Evolutionary conservation across 2,329 filamentous ascomycete species (phyloP).

Genomic region (Pseudogymnoascus sp.): DNA sequence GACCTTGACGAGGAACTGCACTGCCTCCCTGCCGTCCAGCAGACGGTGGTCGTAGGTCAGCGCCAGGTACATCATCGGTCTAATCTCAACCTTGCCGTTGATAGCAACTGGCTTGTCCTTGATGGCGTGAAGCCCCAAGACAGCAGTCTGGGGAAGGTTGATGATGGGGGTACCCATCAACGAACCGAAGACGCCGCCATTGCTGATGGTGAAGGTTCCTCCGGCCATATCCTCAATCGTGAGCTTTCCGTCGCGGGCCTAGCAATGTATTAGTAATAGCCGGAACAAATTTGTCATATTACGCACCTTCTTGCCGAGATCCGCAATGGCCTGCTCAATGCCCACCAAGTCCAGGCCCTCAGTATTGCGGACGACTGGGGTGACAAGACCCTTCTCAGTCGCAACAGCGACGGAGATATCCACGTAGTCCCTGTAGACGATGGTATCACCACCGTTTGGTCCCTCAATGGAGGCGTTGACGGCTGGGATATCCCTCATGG

Average conservation of each 20-base stretch:
- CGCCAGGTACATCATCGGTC: constrained; percentile 99
- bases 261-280: constrained; percentile 14
- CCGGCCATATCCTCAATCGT: constrained; percentile 99
- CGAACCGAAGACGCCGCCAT: constrained; percentile 93
- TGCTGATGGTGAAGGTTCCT: constrained; percentile 96
- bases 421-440: constrained; percentile 96
- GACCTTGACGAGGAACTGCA: constrained; percentile 92
- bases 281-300: background rate
- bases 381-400: constrained; percentile 94
- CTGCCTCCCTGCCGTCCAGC: constrained; percentile 87
- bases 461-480: constrained; percentile 98
- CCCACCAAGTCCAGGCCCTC: constrained; percentile 80
- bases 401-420: constrained; percentile 96
- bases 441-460: constrained; percentile 88
- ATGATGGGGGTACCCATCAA: constrained; percentile 98
- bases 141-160: constrained; percentile 88
- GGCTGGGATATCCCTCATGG: constrained; percentile 88
- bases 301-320: constrained; percentile 85
- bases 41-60: constrained; percentile 96
- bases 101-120: constrained; percentile 87
- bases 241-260: constrained; percentile 91
- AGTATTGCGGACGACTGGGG: constrained; percentile 88
- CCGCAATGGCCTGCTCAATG: constrained; percentile 86
- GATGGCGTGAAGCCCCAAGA: constrained; percentile 89
- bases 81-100: constrained; percentile 88